These are phyloP conservation scores for Calamus simplicifolius DNA, from an alignment of 176 grass and related monocot species.

Conservation along the genomic window DNA sequence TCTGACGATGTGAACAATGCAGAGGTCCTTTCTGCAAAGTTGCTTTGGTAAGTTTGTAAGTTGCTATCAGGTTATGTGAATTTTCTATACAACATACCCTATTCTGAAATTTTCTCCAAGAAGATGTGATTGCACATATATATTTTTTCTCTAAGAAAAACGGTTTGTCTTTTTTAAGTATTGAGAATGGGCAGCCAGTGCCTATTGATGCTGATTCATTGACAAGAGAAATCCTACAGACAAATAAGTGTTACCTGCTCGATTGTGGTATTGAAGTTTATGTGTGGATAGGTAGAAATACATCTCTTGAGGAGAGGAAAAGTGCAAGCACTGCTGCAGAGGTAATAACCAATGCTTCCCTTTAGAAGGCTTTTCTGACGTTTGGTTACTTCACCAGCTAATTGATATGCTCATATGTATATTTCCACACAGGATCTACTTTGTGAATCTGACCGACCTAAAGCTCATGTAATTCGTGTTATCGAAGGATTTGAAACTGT, in stretches of 20 bases:
- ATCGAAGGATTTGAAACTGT: constrained; percentile 97
- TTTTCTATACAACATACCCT: too few species aligned
- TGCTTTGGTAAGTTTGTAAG: constrained; percentile 47
- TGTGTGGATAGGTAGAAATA: constrained; percentile 97
- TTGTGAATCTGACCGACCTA: constrained; percentile 39
- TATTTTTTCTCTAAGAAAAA: constrained; percentile 4
- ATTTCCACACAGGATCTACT: constrained; percentile 63
- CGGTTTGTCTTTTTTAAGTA: constrained; percentile 25
- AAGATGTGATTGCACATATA: too few species aligned
- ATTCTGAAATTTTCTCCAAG: too few species aligned
- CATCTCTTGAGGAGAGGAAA: constrained; percentile 79
- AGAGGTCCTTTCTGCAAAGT: constrained; percentile 35
- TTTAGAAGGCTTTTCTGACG: constrained; percentile 2
- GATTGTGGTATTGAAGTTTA: constrained; percentile 84
- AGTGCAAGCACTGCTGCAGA: constrained; percentile 73
- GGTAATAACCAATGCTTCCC: constrained; percentile 39
- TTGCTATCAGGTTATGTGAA: too few species aligned
- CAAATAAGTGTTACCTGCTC: constrained; percentile 82
- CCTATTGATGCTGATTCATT: constrained; percentile 51
- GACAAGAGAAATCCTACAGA: constrained; percentile 70
- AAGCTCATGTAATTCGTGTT: constrained; percentile 69
- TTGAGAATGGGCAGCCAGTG: constrained; percentile 66
- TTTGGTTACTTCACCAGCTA: not conserved
- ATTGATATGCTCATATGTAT: not conserved
- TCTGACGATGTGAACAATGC: constrained; percentile 61